Base-by-base conservation (phyloP, 768 basidiomycete genomes). In the Suillus tomentosus region DNA sequence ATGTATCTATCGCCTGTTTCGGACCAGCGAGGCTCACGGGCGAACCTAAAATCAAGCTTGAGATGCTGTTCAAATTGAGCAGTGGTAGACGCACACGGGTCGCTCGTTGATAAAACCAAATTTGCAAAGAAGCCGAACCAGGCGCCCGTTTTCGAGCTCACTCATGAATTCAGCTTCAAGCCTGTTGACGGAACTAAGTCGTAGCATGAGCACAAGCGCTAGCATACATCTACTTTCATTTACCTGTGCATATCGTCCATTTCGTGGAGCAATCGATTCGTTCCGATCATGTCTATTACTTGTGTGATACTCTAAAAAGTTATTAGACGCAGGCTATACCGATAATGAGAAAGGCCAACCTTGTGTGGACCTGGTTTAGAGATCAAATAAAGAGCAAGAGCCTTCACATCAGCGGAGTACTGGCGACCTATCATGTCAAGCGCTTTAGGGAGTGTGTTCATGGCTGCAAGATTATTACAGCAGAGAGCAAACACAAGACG, bases 101-200 rank as follows among this genome's bases (percentile, higher is more conserved):
- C 97, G 84, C 73, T 99, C 97, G 74, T 99, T 99, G 79, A 99
- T 98, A 77, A 99, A 99, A 0, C 95, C 95, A 69, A 99, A 90
- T 78, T 99, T 99, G 75, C 89, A 89, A 65, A 99, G 79, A 58
- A 99, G 77, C 56, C 97, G 84, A 37, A 98, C 91, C 11, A 99
- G 81, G 34, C 97, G 84, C 0, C 91, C 95, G 71, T 99, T 99
- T 80, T 99, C 97, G 24, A 99, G 81, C 73, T 99, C 96, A 47
- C 89, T 84, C 77, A 89, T 82, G 42, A 99, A 81, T 68, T 98
- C 92, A 17, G 83, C 81, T 73, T 99, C 95, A 19, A 98, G 79
- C 39, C 84, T 80, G 71, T 99, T 97, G 15, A 83, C 82, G 31
- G 91, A 88, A 65, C 95, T 96, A 69, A 31, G 27, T 48, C n/a